Base-by-base conservation (phyloP, 1,284 basidiomycete genomes). In the Ganoderma lingzhi region DNA sequence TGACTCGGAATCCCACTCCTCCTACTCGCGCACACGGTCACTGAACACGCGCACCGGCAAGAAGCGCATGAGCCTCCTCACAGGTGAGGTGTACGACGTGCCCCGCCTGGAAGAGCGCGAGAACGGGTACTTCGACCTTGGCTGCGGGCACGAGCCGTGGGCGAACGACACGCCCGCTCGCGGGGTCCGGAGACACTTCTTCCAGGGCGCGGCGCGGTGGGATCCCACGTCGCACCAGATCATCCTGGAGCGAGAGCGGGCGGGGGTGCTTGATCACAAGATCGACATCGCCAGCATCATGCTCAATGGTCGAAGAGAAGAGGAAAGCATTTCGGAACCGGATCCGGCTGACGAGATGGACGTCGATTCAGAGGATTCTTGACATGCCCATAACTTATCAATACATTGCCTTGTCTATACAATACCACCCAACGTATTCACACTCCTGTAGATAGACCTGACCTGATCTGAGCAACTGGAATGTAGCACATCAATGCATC, bases 61-160 rank as follows among this genome's bases (percentile, higher is more conserved):
- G 71, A 88, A 87, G 71, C 86, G 88, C 63, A 92, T 93, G 89
- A 92, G 90, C 72, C 84, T 93, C 64, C 70, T 90, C 63, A 89
- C 88, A 15, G 87, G 87, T 66, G 84, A 86, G 62, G 86, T 84
- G 71, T 82, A 85, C 67, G 86, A 89, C 41, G 80, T 84, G 0
- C 84, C 86, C 15, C 75, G 74, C 53, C 66, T 76, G 48, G 78
- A 77, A 44, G 76, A 82, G 66, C 62, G 71, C 62, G 76, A 76
- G 53, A 66, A 76, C 71, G 78, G 69, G 15, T 75, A 78, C 66
- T 74, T 73, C 62, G 75, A 80, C 67, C 71, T 73, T 44, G 76
- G 76, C 14, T 76, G 75, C 63, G 77, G 75, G 62, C 71, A 78
- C 60, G 76, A 73, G 73, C 48, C 74, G 55, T 70, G 73, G 62